Evolutionary conservation across 345 rosid species (phyloP).

Genomic region (Kandelia obovata): DNA sequence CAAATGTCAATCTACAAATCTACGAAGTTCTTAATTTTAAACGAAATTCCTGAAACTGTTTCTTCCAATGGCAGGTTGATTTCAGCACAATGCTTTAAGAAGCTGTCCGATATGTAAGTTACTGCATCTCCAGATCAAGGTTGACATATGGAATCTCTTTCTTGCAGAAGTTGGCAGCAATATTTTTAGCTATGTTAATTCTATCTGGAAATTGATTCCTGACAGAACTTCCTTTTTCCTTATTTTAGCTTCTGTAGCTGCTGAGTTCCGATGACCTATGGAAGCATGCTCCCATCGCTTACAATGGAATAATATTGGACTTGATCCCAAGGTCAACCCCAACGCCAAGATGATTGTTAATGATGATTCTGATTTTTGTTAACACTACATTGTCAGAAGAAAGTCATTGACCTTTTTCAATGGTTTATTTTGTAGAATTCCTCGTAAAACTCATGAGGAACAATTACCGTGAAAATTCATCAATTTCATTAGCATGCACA

Average conservation of each 20-base stretch:
- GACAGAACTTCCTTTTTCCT: neutral
- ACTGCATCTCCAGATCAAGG: constrained; percentile 84
- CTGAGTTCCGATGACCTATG: constrained; percentile 78
- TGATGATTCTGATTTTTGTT: neutral
- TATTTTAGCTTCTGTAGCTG: constrained; percentile 36
- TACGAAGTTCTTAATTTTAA: neutral
- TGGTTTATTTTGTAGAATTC: constrained; percentile 2
- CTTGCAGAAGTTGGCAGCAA: neutral
- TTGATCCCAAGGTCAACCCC: constrained; percentile 35
- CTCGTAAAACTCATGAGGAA: constrained; percentile 11
- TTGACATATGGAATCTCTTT: constrained; percentile 3
- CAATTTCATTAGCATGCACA: neutral
- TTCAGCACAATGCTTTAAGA: constrained; percentile 93
- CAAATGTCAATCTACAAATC: neutral
- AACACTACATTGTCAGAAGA: constrained; percentile 2
- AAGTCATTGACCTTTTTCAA: constrained; percentile 15
- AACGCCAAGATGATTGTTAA: constrained; percentile 21
- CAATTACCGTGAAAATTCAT: neutral
- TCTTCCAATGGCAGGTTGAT: constrained; percentile 50
- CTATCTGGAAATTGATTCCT: neutral
- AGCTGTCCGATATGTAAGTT: constrained; percentile 84
- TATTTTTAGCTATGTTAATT: too few species aligned
- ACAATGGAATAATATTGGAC: constrained; percentile 76
- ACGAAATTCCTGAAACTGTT: neutral
- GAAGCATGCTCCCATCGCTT: constrained; percentile 90